These are phyloP conservation scores for Cystobasidium sp. DNA, from an alignment of 1,284 basidiomycete genomes.

Conservation along the genomic window DNA sequence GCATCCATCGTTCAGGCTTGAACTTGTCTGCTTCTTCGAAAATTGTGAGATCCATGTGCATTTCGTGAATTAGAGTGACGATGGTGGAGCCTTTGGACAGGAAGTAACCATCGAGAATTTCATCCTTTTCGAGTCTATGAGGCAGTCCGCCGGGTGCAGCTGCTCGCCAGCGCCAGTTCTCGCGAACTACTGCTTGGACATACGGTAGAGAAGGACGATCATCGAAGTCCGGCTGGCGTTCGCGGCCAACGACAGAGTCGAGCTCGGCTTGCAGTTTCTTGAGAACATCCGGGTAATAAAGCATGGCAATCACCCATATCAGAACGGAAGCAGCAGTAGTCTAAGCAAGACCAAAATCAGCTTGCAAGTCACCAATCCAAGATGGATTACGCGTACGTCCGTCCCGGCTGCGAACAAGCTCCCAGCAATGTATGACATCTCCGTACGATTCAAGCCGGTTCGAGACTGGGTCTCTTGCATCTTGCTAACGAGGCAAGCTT, in stretches of 20 bases:
- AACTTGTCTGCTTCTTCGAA: conserved; percentile 57
- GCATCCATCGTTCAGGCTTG: conserved; percentile 47
- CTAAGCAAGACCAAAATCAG: neutral
- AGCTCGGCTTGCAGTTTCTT: conserved; percentile 65
- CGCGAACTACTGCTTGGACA: conserved; percentile 58
- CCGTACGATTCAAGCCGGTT: conserved; percentile 9
- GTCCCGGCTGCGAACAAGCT: conserved; percentile 19
- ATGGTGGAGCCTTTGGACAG: conserved; percentile 48
- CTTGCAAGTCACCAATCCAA: neutral
- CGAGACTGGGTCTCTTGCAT: conserved; percentile 12
- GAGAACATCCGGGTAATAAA: conserved; percentile 63
- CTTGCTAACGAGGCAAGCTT: conserved; percentile 10
- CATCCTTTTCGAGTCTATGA: conserved; percentile 33
- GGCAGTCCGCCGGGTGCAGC: conserved; percentile 52
- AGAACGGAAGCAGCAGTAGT: conserved; percentile 18
- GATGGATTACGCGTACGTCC: neutral
- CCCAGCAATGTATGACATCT: conserved; percentile 23
- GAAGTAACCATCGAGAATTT: conserved; percentile 45
- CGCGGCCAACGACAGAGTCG: conserved; percentile 62
- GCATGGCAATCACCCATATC: conserved; percentile 67
- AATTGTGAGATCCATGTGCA: conserved; percentile 61
- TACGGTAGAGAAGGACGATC: conserved; percentile 63
- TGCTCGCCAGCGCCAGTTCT: conserved; percentile 59
- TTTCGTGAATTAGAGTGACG: conserved; percentile 46
- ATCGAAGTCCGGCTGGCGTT: conserved; percentile 63